phyloP scores from a whole-genome alignment of 305 asterid genomes.

The Fraxinus ornus region DNA sequence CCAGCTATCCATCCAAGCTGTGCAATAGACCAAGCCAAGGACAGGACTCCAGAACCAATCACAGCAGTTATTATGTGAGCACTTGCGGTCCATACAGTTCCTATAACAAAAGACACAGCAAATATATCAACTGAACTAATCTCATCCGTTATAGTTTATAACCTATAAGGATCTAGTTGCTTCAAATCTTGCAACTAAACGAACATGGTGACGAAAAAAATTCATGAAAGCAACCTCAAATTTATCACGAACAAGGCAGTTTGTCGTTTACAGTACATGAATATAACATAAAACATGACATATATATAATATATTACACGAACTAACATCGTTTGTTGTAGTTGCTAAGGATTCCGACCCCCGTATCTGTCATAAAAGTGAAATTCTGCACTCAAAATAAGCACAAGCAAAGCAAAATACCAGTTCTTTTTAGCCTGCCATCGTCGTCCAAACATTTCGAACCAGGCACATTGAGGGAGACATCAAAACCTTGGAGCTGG shows the following conservation, averaged over 20 bases:
- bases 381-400: neutral
- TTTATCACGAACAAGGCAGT: neutral
- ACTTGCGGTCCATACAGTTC: neutral
- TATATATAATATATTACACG: neutral
- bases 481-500: neutral
- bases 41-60: neutral
- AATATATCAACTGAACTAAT: neutral
- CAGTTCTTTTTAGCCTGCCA: neutral
- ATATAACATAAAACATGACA: neutral
- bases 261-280: neutral
- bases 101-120: neutral
- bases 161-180: neutral
- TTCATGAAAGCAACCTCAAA: neutral
- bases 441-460: neutral
- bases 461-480: neutral
- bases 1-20: constrained; percentile 2
- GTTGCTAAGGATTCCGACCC: neutral
- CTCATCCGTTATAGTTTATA: neutral
- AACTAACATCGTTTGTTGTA: neutral
- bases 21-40: neutral
- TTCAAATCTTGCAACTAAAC: neutral
- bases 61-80: neutral
- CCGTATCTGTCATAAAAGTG: neutral
- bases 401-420: neutral
- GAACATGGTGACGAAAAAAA: neutral